Evolutionary conservation across 208 protist species (phyloP), one percentile per base, ranked within the genome.

Genomic region (Leishmania arabica): DNA sequence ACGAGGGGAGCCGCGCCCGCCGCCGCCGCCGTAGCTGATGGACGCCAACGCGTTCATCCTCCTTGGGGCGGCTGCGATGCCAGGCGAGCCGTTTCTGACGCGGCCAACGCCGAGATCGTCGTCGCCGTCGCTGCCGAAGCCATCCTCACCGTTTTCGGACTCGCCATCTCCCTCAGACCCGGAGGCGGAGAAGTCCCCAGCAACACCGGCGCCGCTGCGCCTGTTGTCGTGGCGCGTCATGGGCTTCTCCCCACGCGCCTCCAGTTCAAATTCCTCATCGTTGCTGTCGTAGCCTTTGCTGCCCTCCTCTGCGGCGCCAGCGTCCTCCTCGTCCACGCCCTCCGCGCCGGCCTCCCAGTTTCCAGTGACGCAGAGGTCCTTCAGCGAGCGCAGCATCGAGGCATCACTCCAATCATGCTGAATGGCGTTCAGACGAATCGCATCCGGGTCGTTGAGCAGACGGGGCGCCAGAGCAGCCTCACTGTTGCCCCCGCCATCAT

Each of bases 311-410:
- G 21, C 21, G 5, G 90, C 88, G 56, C 81, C 80, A 45, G 89
- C 92, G 7, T 89, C 86, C 66, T 90, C 89, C 70, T 90, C 90
- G 37, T 87, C 89, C 47, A 81, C 79, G 7, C 75, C 78, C 54
- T 89, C 80, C 31, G 66, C 79, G 31, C 70, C 82, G 8, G 49
- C 77, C 54, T 96, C 91, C 98, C 98, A 99, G 76, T 97, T 91
- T 53, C 98, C 98, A 0, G 98, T 99, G 15, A 99, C 98, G 83
- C 98, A 99, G 4, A 98, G 88, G 86, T 99, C 92, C 78, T 98
- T 97, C 60, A 99, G 86, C 13, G 68, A 77, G 68, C 92, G 90
- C 64, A 95, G 84, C 42, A 91, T 68, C 42, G 65, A n/a, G 65
- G 74, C 42, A 79, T 91, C 80, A 77, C 88, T 85, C 94, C 95